Conservation (phyloP, 164 flowering plant species). For the Umbellularia californica region DNA sequence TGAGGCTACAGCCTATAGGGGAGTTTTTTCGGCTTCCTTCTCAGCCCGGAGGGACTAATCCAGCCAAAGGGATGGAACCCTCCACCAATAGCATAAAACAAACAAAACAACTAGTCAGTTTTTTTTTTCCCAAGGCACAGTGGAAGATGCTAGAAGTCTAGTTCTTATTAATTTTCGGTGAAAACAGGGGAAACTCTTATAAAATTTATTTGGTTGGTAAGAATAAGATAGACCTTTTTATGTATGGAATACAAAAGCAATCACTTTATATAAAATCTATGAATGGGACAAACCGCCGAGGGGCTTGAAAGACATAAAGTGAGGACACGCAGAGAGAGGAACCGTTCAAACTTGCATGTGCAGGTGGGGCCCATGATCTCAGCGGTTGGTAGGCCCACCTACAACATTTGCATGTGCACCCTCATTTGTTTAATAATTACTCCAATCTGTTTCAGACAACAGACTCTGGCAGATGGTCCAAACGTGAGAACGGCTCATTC, state of each 20-base stretch:
- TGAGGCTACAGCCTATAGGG: too few species aligned
- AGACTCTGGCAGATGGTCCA: neutral
- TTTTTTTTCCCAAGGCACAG: too few species aligned
- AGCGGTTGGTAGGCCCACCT: slow-evolving; percentile 31
- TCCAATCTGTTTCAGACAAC: slow-evolving; percentile 8
- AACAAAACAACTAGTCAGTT: too few species aligned
- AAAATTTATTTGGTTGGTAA: too few species aligned
- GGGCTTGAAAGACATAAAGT: neutral
- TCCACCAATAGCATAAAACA: too few species aligned
- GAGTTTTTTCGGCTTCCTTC: too few species aligned
- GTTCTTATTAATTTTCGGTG: too few species aligned
- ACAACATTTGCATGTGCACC: slow-evolving; percentile 55
- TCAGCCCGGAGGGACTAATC: too few species aligned
- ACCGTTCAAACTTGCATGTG: slow-evolving; percentile 38
- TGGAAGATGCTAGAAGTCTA: too few species aligned
- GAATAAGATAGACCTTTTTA: too few species aligned
- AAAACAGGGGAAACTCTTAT: too few species aligned
- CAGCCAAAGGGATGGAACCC: too few species aligned
- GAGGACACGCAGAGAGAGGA: neutral
- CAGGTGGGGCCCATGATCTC: slow-evolving; percentile 19
- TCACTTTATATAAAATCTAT: neutral
- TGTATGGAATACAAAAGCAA: neutral
- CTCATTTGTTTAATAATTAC: slow-evolving; percentile 10
- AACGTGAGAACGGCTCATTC: slow-evolving; percentile 11
- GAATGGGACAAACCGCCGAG: neutral